A percentile compares a stretch with the other conserved stretches of the same genome.
These are phyloP conservation scores for Phaseolus lunatus DNA, from an alignment of 306 rosid species.

Conservation along the genomic window DNA sequence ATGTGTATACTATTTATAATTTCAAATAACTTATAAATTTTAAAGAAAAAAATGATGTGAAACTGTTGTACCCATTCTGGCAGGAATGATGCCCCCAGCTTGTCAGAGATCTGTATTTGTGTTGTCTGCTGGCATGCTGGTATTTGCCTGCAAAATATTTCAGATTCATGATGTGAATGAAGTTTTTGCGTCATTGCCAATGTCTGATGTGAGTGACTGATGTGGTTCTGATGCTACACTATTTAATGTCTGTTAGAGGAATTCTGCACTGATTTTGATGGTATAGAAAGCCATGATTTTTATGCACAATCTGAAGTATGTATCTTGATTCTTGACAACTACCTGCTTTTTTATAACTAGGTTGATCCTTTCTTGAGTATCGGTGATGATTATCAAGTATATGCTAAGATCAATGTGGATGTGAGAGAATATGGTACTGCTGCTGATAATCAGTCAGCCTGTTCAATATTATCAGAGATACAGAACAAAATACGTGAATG, in stretches of 20 bases:
- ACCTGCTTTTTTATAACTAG: slow-evolving; percentile 49
- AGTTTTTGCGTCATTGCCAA: slow-evolving; percentile 62
- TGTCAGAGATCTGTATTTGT: slow-evolving; percentile 79
- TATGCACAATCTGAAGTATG: slow-evolving; percentile 1
- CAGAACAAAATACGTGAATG: slow-evolving; percentile 64
- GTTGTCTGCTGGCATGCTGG: slow-evolving; percentile 78
- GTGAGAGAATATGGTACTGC: slow-evolving; percentile 69
- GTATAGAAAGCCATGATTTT: neutral
- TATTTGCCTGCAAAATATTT: slow-evolving; percentile 74
- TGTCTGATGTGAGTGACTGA: slow-evolving; percentile 71
- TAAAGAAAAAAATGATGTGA: neutral
- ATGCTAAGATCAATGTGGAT: slow-evolving; percentile 68
- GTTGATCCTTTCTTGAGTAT: slow-evolving; percentile 86
- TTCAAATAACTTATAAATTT: slow-evolving; percentile 13
- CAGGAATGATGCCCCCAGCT: slow-evolving; percentile 73
- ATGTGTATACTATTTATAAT: neutral
- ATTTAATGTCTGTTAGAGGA: slow-evolving; percentile 28
- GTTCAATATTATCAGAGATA: slow-evolving; percentile 62
- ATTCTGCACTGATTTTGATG: slow-evolving; percentile 3
- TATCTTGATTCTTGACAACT: slow-evolving; percentile 28
- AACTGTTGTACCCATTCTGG: slow-evolving; percentile 41
- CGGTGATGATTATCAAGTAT: slow-evolving; percentile 79
- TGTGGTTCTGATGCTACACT: slow-evolving; percentile 8
- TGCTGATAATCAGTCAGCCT: slow-evolving; percentile 73
- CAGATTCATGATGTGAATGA: slow-evolving; percentile 81